Evolutionary conservation across 2,329 filamentous ascomycete species (phyloP).

Genomic region (Penicillium thymicola): DNA sequence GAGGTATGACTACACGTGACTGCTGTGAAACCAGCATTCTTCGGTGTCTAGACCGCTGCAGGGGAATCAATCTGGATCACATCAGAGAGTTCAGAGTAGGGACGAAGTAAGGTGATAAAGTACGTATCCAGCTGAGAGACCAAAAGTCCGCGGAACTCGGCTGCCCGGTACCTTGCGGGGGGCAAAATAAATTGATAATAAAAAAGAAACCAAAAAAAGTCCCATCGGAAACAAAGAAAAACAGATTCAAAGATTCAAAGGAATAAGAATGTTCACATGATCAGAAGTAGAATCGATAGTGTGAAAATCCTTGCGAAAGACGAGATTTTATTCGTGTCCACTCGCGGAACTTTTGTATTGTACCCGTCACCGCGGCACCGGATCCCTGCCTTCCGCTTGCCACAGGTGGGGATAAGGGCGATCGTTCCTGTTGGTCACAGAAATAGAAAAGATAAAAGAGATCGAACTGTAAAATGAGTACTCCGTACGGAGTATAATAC

Average conservation of each 20-base stretch:
- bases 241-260: neutral
- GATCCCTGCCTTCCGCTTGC: constrained; percentile 33
- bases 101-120: constrained; percentile 2
- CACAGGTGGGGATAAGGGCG: constrained; percentile 16
- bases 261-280: constrained; percentile 21
- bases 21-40: neutral
- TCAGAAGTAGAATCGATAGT: constrained; percentile 19
- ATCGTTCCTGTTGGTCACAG: constrained; percentile 21
- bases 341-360: constrained; percentile 14
- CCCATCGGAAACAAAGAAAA: neutral
- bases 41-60: constrained; percentile 1
- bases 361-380: constrained; percentile 39
- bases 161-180: constrained; percentile 1
- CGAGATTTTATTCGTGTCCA: constrained; percentile 7
- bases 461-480: neutral
- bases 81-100: neutral
- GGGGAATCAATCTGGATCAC: neutral
- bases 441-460: neutral
- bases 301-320: constrained; percentile 19
- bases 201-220: neutral
- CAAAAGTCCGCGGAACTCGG: constrained; percentile 1
- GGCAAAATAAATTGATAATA: neutral
- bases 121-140: constrained; percentile 3
- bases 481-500: neutral
- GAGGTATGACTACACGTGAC: neutral